phyloP scores from a whole-genome alignment of 345 rosid genomes.

The Capsella bursapastoris region DNA sequence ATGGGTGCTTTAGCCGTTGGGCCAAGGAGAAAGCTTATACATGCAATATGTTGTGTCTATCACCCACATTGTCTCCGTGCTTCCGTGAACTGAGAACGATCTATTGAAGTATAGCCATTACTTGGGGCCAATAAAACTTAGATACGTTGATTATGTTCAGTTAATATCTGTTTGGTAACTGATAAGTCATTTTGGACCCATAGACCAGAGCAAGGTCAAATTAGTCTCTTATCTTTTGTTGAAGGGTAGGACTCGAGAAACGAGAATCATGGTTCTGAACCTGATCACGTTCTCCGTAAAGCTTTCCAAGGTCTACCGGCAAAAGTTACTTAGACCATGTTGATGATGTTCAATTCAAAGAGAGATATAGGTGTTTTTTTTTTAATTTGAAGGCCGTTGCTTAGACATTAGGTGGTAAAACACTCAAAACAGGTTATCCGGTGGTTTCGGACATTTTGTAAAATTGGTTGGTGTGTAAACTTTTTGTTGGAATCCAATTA shows the following conservation, averaged over 20 bases:
- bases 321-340: neutral
- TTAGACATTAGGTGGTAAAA: neutral
- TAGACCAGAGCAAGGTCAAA: neutral
- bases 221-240: neutral
- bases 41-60: slow-evolving; percentile 85
- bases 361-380: neutral
- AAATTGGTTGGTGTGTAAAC: no score
- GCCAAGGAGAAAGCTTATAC: slow-evolving; percentile 92
- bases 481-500: no score
- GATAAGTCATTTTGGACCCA: neutral
- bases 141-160: neutral
- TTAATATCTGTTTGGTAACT: neutral
- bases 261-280: neutral
- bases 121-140: slow-evolving; percentile 1
- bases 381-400: neutral
- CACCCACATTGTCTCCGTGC: slow-evolving; percentile 61
- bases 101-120: neutral
- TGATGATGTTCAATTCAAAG: neutral
- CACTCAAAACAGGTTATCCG: no score
- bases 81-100: slow-evolving; percentile 9
- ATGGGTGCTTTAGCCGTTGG: slow-evolving; percentile 97
- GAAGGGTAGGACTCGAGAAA: neutral
- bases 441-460: no score
- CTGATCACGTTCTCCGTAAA: neutral
- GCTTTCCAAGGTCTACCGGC: no score